Conservation (phyloP, 768 basidiomycete species). For the Mycena alexandri region DNA sequence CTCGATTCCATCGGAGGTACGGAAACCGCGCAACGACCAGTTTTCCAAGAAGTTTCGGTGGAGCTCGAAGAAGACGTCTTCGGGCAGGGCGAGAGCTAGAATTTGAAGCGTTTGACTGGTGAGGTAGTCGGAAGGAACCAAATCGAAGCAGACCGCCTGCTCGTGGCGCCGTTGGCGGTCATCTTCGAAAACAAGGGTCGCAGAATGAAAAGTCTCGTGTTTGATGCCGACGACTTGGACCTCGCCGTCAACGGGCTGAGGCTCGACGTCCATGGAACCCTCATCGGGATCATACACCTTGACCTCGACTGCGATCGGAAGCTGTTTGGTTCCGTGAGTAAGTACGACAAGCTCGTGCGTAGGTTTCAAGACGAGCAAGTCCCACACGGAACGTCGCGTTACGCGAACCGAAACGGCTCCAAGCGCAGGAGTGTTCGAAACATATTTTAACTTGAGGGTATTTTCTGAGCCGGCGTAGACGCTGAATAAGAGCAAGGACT, state of each 20-base stretch:
- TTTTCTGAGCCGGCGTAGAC: constrained; percentile 59
- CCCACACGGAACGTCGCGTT: constrained; percentile 73
- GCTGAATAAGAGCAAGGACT: constrained; percentile 61
- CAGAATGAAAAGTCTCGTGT: constrained; percentile 63
- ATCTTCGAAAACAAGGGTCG: constrained; percentile 67
- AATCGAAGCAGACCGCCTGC: constrained; percentile 54
- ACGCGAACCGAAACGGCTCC: constrained; percentile 71
- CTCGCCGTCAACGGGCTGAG: constrained; percentile 11
- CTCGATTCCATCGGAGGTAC: constrained; percentile 60
- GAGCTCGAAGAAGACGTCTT: constrained; percentile 66
- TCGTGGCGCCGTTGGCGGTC: constrained; percentile 47
- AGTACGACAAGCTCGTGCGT: constrained; percentile 67
- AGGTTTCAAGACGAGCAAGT: constrained; percentile 76
- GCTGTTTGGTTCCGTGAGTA: constrained; percentile 67
- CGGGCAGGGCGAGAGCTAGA: constrained; percentile 72
- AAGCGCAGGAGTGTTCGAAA: constrained; percentile 56
- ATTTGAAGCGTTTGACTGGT: constrained; percentile 71
- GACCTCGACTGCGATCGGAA: constrained; percentile 47
- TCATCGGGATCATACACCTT: constrained; percentile 41
- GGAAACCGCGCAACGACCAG: constrained; percentile 66
- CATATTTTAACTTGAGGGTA: constrained; percentile 54
- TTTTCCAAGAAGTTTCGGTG: constrained; percentile 67
- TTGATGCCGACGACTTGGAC: constrained; percentile 57
- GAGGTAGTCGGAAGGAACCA: constrained; percentile 67
- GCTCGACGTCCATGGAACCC: constrained; percentile 30